A percentile compares a stretch with the other conserved stretches of the same genome.
Evolutionary conservation across 306 rosid species (phyloP).

Genomic region (Gynostemma pentaphyllum): DNA sequence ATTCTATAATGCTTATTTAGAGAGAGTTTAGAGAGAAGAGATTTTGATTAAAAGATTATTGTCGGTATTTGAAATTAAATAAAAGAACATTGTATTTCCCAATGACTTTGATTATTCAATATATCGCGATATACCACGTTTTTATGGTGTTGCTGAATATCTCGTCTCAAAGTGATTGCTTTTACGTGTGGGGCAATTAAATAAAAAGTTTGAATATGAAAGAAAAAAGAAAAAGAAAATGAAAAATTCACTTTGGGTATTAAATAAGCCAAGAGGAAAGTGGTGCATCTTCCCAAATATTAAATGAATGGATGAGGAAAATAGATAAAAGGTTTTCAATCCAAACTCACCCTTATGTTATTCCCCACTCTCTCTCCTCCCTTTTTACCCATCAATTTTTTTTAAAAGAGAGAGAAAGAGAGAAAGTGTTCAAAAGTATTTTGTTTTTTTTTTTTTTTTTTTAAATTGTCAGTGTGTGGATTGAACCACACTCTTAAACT

Average conservation of each 20-base stretch:
- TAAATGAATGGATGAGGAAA: conserved; percentile 24
- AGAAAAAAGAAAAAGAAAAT: neutral
- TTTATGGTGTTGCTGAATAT: neutral
- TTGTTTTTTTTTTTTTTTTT: no score
- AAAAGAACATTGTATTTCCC: neutral
- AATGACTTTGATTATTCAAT: neutral
- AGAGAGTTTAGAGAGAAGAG: neutral
- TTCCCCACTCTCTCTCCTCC: neutral
- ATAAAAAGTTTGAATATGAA: neutral
- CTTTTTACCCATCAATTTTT: neutral
- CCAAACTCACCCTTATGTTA: neutral
- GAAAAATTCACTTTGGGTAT: neutral
- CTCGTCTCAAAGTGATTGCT: neutral
- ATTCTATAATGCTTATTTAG: neutral
- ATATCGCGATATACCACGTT: neutral
- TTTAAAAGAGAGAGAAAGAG: neutral
- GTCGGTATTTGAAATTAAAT: conserved; percentile 1
- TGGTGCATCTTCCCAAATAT: conserved; percentile 16
- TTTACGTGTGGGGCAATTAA: neutral
- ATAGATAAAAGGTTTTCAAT: conserved; percentile 11
- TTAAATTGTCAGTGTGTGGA: no score
- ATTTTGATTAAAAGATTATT: conserved; percentile 2
- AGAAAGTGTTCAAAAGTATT: no score
- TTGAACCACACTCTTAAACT: no score
- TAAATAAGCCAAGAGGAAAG: neutral